phyloP scores from a whole-genome alignment of 2,329 filamentous ascomycete species.

The Cytospora piceicola region DNA sequence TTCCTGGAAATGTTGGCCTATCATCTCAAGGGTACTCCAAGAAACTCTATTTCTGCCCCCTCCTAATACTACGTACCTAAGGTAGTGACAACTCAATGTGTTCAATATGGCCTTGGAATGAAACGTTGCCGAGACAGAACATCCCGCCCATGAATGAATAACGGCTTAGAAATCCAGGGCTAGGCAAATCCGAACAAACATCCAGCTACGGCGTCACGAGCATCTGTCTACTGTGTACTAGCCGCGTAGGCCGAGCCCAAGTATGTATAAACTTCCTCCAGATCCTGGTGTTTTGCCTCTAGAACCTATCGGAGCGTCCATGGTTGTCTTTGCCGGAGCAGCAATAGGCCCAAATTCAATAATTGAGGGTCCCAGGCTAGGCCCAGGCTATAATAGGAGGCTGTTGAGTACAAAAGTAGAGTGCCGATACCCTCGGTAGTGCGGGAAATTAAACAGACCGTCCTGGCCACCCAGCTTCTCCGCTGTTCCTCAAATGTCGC shows the following conservation, averaged over 20 bases:
- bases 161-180: slow-evolving; percentile 19
- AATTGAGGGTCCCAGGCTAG: not conserved
- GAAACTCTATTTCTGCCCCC: not conserved
- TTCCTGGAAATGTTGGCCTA: not conserved
- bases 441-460: not conserved
- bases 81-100: not conserved
- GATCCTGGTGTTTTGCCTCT: no score
- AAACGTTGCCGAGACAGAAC: not conserved
- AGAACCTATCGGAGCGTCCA: no score
- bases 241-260: not conserved
- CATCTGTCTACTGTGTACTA: not conserved
- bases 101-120: not conserved
- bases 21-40: not conserved
- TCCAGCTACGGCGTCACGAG: not conserved
- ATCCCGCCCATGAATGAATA: not conserved
- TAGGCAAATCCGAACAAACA: not conserved
- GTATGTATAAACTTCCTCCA: no score
- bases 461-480: not conserved
- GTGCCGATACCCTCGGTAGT: not conserved
- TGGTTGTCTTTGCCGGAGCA: no score
- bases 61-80: no score
- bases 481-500: not conserved
- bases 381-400: not conserved
- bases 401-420: not conserved
- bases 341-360: not conserved